phyloP scores from a whole-genome alignment of 202 grass and related monocot species.

The Schoenoplectus tabernaemontani region DNA sequence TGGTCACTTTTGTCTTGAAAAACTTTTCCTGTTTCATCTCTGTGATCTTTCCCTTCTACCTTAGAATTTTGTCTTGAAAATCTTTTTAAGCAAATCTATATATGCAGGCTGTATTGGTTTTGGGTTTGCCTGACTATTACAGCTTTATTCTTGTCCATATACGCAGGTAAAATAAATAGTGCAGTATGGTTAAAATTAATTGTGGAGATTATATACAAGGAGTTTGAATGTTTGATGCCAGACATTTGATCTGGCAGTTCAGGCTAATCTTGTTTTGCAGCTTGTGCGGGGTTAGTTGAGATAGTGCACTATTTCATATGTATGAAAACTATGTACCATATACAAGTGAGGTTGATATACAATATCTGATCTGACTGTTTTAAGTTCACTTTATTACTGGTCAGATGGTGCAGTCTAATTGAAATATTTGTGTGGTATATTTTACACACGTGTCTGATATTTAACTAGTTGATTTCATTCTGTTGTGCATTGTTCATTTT shows the following conservation, averaged over 20 bases:
- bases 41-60: neutral
- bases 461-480: neutral
- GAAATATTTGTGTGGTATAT: neutral
- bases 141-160: neutral
- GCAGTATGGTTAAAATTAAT: neutral
- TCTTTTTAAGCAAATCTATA: neutral
- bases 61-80: neutral
- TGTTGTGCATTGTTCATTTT: neutral
- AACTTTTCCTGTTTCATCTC: neutral
- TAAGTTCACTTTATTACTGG: neutral
- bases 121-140: neutral
- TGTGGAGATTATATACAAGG: neutral
- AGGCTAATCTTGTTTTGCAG: neutral
- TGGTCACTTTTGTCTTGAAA: neutral
- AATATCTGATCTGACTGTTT: neutral
- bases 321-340: neutral
- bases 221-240: neutral
- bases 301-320: neutral
- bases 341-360: neutral
- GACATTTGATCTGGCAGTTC: conserved; percentile 7
- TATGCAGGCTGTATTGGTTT: neutral
- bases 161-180: neutral
- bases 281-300: neutral
- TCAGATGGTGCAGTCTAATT: neutral
- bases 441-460: neutral